A percentile compares a stretch with the other conserved stretches of the same genome.
These are phyloP conservation scores for Penicillium fuscoglaucum DNA, from an alignment of 2,329 filamentous ascomycete genomes.

Conservation along the genomic window DNA sequence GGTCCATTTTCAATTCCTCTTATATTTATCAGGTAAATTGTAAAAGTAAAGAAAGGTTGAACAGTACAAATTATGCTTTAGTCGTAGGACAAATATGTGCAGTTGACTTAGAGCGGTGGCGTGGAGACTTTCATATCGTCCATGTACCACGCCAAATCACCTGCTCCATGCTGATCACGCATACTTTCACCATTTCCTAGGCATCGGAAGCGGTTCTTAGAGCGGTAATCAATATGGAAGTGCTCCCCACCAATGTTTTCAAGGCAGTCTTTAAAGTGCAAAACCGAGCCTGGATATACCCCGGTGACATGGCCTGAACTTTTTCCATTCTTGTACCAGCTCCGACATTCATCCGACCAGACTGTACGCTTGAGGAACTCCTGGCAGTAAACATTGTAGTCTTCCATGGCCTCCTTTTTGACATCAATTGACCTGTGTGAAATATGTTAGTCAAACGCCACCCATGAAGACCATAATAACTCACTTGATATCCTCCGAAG, in stretches of 20 bases:
- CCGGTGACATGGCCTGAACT: not conserved
- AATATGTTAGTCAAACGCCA: not conserved
- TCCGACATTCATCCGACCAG: constrained; percentile 30
- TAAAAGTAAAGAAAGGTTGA: not conserved
- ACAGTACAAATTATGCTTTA: not conserved
- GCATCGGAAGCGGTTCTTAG: constrained; percentile 20
- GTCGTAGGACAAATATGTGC: not conserved
- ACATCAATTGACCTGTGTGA: constrained; percentile 24
- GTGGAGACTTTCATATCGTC: not conserved
- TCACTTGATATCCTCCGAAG: constrained; percentile 34
- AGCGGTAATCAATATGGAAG: constrained; percentile 23
- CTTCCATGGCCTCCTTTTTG: constrained; percentile 30
- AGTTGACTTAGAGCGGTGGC: not conserved
- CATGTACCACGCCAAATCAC: constrained; percentile 1
- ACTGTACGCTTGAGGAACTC: constrained; percentile 35
- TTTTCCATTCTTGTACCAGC: constrained; percentile 35
- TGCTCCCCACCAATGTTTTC: constrained; percentile 24
- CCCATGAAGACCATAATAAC: not conserved
- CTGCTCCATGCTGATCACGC: not conserved
- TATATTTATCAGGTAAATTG: not conserved
- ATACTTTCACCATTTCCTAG: constrained; percentile 20
- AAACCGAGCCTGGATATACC: not conserved
- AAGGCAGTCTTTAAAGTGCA: constrained; percentile 5
- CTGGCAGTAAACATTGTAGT: constrained; percentile 38
- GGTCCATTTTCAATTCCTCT: not conserved